Percentiles rank a stretch among this genome's conserved stretches.
Conservation (phyloP, 192 early-diverging fungal species). For the Jimgerdemannia lactiflua region DNA sequence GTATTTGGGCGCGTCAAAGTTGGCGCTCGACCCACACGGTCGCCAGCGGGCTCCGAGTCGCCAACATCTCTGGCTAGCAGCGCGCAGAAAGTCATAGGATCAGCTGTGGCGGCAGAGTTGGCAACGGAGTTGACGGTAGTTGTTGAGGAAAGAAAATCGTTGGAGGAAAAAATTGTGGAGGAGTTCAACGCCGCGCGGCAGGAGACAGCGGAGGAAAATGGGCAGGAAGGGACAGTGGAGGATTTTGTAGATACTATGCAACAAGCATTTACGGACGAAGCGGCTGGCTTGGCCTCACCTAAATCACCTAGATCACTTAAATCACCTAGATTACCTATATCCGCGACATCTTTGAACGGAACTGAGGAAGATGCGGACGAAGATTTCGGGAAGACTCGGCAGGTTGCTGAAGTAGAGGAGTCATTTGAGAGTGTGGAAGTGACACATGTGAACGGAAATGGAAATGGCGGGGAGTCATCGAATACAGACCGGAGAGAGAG, state of each 20-base stretch:
- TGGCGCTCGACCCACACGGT: neutral
- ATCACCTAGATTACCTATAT: neutral
- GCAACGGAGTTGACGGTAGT: neutral
- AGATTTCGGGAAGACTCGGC: neutral
- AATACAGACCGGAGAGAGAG: neutral
- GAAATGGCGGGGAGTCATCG: neutral
- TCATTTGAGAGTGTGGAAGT: neutral
- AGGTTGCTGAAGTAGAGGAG: neutral
- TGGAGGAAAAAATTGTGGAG: constrained; percentile 1
- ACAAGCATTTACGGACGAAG: constrained; percentile 22
- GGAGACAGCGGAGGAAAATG: neutral
- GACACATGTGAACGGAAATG: neutral
- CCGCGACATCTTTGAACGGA: neutral
- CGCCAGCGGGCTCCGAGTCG: constrained; percentile 6
- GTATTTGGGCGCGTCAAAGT: constrained; percentile 71
- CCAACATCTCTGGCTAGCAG: neutral
- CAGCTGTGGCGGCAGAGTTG: neutral
- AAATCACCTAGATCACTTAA: too few relatives aligned
- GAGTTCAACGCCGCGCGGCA: neutral
- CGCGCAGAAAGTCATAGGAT: neutral
- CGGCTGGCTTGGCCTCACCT: neutral
- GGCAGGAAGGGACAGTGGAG: constrained; percentile 9
- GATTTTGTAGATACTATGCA: constrained; percentile 27
- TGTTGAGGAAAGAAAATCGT: constrained; percentile 11
- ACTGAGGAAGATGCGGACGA: neutral